Evolutionary conservation across 2,329 filamentous ascomycete species (phyloP), one percentile per base, ranked within the genome.

Genomic region (Venturia pyrina): DNA sequence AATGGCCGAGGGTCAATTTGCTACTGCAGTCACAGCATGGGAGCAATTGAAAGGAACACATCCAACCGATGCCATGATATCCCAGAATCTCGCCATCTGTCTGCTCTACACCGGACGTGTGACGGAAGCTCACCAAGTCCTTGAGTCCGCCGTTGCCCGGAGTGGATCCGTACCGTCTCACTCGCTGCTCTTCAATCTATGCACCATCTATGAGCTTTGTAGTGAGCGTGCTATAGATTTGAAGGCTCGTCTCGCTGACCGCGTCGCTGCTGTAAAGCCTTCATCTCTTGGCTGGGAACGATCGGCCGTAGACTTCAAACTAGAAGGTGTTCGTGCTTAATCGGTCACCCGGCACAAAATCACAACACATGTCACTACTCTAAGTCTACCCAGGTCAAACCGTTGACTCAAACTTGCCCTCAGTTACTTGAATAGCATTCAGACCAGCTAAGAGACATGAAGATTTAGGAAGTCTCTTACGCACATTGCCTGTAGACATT

Each of bases 201-300:
- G 88, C 13, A 98, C 93, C 0, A 85, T 96, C 71, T 98, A 96
- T 74, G 95, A 98, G 76, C 82, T 98, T 8, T 95, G 90, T 73
- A 93, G 90, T 0, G 93, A 98, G 71, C 83, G 85, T 68, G 85
- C 90, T 53, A 81, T 85, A 62, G 82, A 82, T 15, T 76, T 89
- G 70, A 98, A 98, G 80, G 89, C 84, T 40, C 80, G 79, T 34
- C 79, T 98, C 21, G 87, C 89, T 1, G 89, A 91, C 71, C 84
- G 82, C 63, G 81, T 95, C 21, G 88, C 90, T 0, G 78, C 75
- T 1, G 80, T 85, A 70, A 82, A 83, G 53, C 80, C 83, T 19
- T 82, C 76, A 1, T 75, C 81, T 1, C 78, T 79, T 1, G 89
- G 88, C 6, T 88, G 89, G 84, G 89, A 93, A 74, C 87, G 87